phyloP scores from a whole-genome alignment of 2,329 filamentous ascomycete genomes.

The Anthostomella pinea region DNA sequence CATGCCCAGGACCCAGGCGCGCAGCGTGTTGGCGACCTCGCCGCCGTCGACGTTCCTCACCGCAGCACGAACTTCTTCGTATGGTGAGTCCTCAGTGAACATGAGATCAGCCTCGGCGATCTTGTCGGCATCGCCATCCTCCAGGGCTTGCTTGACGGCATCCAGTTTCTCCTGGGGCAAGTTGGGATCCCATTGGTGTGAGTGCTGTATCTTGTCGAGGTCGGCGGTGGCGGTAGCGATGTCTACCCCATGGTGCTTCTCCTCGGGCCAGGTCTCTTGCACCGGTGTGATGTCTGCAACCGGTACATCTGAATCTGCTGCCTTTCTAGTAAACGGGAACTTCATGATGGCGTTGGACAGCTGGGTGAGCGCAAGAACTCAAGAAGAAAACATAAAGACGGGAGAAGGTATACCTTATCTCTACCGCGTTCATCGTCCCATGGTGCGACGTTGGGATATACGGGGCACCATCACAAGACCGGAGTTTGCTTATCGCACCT shows the following conservation, averaged over 20 bases:
- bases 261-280: conserved; percentile 12
- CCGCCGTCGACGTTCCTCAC: conserved; percentile 44
- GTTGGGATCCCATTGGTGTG: conserved; percentile 36
- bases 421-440: too few species aligned
- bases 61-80: conserved; percentile 40
- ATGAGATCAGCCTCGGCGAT: conserved; percentile 31
- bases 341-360: conserved; percentile 11
- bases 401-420: too few species aligned
- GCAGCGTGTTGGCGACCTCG: conserved; percentile 41
- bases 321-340: conserved; percentile 5
- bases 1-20: conserved; percentile 44
- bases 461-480: too few species aligned
- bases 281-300: conserved; percentile 13
- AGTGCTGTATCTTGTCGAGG: conserved; percentile 30
- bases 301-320: conserved; percentile 5
- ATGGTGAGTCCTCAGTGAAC: conserved; percentile 37
- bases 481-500: too few species aligned
- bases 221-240: conserved; percentile 23
- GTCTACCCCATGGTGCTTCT: conserved; percentile 19
- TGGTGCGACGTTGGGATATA: too few species aligned
- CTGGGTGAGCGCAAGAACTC: too few species aligned
- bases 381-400: too few species aligned
- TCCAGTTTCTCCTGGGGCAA: conserved; percentile 33
- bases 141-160: conserved; percentile 29
- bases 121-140: conserved; percentile 30